Percentiles rank a stretch among this genome's conserved stretches.
phyloP scores from a whole-genome alignment of 2,329 filamentous ascomycete genomes.

The Lecanoromycetidae sp. region DNA sequence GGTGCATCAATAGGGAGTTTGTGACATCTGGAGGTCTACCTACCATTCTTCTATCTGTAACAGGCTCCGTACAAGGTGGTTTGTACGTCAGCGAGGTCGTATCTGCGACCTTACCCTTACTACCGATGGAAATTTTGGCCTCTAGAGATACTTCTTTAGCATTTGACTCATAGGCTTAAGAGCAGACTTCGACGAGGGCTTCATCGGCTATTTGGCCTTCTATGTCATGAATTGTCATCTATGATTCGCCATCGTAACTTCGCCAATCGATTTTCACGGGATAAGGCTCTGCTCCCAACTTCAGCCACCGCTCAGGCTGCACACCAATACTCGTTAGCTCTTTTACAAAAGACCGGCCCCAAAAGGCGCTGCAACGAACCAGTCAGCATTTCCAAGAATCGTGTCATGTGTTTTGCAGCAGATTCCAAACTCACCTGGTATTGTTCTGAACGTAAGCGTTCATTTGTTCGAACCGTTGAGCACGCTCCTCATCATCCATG shows the following conservation, averaged over 20 bases:
- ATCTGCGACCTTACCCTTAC: no score
- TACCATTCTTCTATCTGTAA: no score
- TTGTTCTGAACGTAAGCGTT: constrained; percentile 96
- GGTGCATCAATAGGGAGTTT: no score
- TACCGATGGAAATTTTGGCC: no score
- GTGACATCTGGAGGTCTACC: no score
- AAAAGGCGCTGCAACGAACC: constrained; percentile 57
- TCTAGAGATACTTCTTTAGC: no score
- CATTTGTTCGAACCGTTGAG: constrained; percentile 78
- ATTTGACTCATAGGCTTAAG: background rate
- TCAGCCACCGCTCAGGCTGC: constrained; percentile 46
- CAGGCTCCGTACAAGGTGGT: no score
- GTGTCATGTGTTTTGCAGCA: background rate
- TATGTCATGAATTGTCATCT: background rate
- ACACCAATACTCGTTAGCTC: constrained; percentile 52
- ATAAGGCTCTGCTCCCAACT: constrained; percentile 18
- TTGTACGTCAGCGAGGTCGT: no score
- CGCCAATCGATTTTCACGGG: constrained; percentile 22
- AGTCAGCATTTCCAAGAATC: background rate
- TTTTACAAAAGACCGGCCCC: constrained; percentile 83
- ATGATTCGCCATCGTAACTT: constrained; percentile 9
- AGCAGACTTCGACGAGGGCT: background rate
- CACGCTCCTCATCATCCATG: constrained; percentile 80
- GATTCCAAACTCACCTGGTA: constrained; percentile 49
- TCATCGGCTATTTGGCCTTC: background rate